Evolutionary conservation across 2,329 filamentous ascomycete genomes (phyloP).

Genomic region (Pezicula carpinea): DNA sequence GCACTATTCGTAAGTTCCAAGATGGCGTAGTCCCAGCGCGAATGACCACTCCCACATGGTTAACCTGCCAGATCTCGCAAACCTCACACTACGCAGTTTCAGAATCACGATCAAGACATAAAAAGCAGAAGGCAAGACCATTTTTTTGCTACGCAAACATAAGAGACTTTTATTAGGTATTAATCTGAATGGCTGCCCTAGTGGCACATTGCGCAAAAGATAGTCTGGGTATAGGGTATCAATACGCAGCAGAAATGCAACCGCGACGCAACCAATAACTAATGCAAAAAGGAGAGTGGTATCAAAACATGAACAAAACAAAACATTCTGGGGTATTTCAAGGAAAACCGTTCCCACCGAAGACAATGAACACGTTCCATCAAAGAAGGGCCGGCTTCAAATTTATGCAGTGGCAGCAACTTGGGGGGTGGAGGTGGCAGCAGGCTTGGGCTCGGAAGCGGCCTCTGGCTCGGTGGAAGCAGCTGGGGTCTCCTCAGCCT

Average conservation of each 20-base stretch:
- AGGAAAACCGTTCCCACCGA: constrained; percentile 30
- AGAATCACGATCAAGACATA: no score
- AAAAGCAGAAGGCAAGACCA: no score
- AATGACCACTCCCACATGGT: no score
- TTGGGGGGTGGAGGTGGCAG: constrained; percentile 20
- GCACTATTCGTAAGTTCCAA: no score
- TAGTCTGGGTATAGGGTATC: constrained; percentile 36
- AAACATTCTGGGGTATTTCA: constrained; percentile 32
- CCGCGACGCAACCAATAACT: constrained; percentile 17
- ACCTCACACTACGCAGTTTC: not conserved
- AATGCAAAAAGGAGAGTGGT: constrained; percentile 32
- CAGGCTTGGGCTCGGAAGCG: constrained; percentile 16
- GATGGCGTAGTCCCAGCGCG: no score
- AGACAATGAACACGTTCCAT: constrained; percentile 25
- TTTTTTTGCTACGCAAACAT: not conserved
- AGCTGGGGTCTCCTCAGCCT: constrained; percentile 25
- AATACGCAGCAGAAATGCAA: constrained; percentile 30
- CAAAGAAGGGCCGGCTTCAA: constrained; percentile 2
- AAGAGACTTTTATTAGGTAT: constrained; percentile 32
- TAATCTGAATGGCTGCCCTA: constrained; percentile 29
- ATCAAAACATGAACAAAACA: constrained; percentile 23
- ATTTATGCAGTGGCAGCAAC: constrained; percentile 29
- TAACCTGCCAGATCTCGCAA: no score
- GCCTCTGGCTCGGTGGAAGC: constrained; percentile 19
- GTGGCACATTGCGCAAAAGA: constrained; percentile 32